Conservation (phyloP, 2,329 filamentous ascomycete species). For the Hortaea sp. region DNA sequence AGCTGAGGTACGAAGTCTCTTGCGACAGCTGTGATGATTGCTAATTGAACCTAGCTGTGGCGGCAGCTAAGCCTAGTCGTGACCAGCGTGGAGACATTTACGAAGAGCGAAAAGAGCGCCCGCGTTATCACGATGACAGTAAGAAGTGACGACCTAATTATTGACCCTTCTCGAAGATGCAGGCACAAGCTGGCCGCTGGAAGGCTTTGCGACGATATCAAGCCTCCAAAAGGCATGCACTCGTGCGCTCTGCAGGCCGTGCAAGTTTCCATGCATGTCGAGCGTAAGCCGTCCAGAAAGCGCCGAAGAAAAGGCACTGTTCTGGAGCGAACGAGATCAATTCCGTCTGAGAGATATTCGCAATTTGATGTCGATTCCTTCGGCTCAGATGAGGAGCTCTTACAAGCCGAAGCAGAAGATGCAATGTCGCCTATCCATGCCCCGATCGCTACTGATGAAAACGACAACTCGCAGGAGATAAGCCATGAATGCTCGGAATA, state of each 20-base stretch:
- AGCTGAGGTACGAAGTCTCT: too few species aligned
- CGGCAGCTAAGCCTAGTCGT: constrained; percentile 7
- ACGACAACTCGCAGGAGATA: too few species aligned
- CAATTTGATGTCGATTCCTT: too few species aligned
- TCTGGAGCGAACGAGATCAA: too few species aligned
- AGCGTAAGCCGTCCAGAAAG: too few species aligned
- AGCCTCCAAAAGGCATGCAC: constrained; percentile 7
- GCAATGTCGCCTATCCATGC: too few species aligned
- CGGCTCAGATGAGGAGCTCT: neutral
- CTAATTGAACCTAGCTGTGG: constrained; percentile 12
- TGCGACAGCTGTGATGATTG: neutral
- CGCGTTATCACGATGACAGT: constrained; percentile 12
- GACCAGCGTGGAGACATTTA: constrained; percentile 7
- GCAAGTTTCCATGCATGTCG: too few species aligned
- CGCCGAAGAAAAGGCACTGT: too few species aligned
- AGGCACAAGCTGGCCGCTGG: constrained; percentile 13
- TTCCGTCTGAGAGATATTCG: too few species aligned
- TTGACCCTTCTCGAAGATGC: neutral
- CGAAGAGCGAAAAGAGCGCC: neutral
- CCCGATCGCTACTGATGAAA: too few species aligned
- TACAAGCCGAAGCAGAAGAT: neutral
- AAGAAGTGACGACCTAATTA: constrained; percentile 11
- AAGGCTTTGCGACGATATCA: constrained; percentile 14
- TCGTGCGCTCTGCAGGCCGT: constrained; percentile 7
- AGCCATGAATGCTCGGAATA: too few species aligned